Conservation (phyloP, 768 basidiomycete genomes). For the Tylopilus felleus region DNA sequence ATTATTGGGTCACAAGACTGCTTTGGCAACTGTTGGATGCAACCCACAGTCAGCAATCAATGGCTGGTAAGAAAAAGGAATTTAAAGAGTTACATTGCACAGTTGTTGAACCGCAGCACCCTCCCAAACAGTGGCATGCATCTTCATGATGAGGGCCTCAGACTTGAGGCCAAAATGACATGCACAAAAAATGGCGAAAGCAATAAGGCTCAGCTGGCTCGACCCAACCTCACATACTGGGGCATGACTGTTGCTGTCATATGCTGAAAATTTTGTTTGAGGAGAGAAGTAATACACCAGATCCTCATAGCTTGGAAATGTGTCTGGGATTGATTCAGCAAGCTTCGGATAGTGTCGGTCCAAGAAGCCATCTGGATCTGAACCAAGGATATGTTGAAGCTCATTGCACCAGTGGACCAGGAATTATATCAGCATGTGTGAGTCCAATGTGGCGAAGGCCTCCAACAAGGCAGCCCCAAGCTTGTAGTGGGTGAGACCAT, state of each 20-base stretch:
- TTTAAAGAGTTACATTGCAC: not conserved
- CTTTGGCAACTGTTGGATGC: no score
- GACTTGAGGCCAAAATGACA: not conserved
- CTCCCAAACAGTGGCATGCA: not conserved
- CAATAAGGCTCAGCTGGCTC: not conserved
- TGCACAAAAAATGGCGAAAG: not conserved
- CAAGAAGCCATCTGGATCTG: not conserved
- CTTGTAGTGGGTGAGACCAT: no score
- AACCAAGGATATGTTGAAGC: not conserved
- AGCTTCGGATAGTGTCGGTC: not conserved
- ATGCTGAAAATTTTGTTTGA: not conserved
- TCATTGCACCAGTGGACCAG: no score
- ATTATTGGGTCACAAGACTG: no score
- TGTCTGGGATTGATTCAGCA: not conserved
- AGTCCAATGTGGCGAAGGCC: no score
- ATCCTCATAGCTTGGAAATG: not conserved
- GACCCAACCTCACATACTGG: not conserved
- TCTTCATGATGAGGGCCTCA: not conserved
- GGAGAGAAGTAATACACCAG: not conserved
- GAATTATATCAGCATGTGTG: no score
- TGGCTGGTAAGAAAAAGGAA: no score
- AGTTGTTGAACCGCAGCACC: not conserved
- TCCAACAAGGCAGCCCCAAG: no score
- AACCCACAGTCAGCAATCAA: no score
- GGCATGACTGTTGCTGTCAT: not conserved